phyloP scores from a whole-genome alignment of 2,329 filamentous ascomycete genomes.

The Arthrobotrys entomopaga region DNA sequence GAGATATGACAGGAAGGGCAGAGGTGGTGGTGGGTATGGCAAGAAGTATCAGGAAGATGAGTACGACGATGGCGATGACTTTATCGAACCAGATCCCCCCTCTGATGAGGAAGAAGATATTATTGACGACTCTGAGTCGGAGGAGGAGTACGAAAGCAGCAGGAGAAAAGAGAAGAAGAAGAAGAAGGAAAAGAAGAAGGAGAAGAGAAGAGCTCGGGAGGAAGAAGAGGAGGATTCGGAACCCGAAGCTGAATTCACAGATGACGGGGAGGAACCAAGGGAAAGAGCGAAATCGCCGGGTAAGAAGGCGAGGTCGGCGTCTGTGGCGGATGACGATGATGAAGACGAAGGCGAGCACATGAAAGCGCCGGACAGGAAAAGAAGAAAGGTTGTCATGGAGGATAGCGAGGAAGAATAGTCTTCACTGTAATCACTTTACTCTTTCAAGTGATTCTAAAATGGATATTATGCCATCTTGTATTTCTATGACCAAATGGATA shows the following conservation, averaged over 20 bases:
- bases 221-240: constrained; percentile 57
- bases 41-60: constrained; percentile 67
- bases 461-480: constrained; percentile 4
- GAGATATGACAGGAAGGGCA: constrained; percentile 64
- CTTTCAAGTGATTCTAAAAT: no score
- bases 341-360: constrained; percentile 47
- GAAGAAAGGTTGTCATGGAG: constrained; percentile 65
- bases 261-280: constrained; percentile 47
- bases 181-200: constrained; percentile 51
- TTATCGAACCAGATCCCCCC: constrained; percentile 62
- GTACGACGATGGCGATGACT: constrained; percentile 67
- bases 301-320: constrained; percentile 44
- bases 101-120: constrained; percentile 61
- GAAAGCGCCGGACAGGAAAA: constrained; percentile 61
- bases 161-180: constrained; percentile 56
- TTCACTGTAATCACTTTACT: no score
- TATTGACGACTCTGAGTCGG: constrained; percentile 57
- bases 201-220: constrained; percentile 48
- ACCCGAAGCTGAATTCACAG: constrained; percentile 57
- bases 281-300: constrained; percentile 34
- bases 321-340: constrained; percentile 49
- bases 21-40: constrained; percentile 65
- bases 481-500: background rate
- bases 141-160: constrained; percentile 59
- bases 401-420: constrained; percentile 64